These are phyloP conservation scores for Tolypocladium nubicola DNA, from an alignment of 2,329 filamentous ascomycete genomes.

Conservation along the genomic window DNA sequence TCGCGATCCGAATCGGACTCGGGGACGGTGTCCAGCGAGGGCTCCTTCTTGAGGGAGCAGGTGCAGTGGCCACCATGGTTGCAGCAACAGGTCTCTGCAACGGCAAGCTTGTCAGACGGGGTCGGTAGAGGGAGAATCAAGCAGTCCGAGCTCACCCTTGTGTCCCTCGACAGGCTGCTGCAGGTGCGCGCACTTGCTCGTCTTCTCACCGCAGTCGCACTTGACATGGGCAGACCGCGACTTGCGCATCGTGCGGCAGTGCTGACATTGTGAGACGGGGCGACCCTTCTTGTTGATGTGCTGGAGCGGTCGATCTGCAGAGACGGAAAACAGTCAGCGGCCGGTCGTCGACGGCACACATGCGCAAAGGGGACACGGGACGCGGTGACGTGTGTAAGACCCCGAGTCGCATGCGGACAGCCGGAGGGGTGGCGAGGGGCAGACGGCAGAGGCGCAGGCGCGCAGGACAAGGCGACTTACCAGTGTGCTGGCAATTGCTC, in stretches of 20 bases:
- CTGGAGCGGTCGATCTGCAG: slow-evolving; percentile 73
- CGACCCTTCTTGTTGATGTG: slow-evolving; percentile 97
- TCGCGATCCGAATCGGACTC: slow-evolving; percentile 51
- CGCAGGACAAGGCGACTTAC: slow-evolving; percentile 44
- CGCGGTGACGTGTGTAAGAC: background rate
- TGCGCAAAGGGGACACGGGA: background rate
- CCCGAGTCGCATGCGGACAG: background rate
- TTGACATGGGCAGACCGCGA: slow-evolving; percentile 89
- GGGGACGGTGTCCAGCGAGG: slow-evolving; percentile 48
- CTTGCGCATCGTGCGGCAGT: slow-evolving; percentile 94
- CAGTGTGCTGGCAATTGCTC: slow-evolving; percentile 93
- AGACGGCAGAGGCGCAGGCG: slow-evolving; percentile 3
- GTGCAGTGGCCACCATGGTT: slow-evolving; percentile 59
- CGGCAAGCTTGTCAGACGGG: slow-evolving; percentile 4
- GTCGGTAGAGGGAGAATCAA: background rate
- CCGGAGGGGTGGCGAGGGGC: background rate
- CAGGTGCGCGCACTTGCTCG: slow-evolving; percentile 56
- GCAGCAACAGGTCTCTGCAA: slow-evolving; percentile 55
- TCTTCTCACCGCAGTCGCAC: slow-evolving; percentile 94
- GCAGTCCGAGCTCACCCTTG: slow-evolving; percentile 36
- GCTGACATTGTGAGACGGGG: slow-evolving; percentile 93
- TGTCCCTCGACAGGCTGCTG: slow-evolving; percentile 47
- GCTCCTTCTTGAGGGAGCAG: slow-evolving; percentile 54
- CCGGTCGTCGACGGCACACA: background rate
- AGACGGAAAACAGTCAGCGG: slow-evolving; percentile 11